Evolutionary conservation across 352 stramenopile genomes (phyloP).

Genomic region (Phytophthora cryptogea): DNA sequence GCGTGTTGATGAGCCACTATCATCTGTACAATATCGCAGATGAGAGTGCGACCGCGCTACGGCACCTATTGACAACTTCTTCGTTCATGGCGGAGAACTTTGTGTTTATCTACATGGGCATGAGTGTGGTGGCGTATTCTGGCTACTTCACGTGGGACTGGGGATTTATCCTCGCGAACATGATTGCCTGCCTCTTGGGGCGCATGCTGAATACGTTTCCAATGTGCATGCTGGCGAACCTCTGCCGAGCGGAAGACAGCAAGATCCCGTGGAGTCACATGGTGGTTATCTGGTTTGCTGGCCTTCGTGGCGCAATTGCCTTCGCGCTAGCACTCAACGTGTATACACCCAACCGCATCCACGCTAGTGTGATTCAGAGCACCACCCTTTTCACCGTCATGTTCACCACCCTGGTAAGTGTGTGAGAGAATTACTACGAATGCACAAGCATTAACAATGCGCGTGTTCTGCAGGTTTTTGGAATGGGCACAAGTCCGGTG

Average conservation of each 20-base stretch:
- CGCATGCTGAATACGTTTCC: constrained; percentile 81
- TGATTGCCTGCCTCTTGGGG: constrained; percentile 66
- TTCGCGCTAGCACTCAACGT: constrained; percentile 88
- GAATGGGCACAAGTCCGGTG: constrained; percentile 73
- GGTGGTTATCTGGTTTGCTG: constrained; percentile 93
- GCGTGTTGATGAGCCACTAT: constrained; percentile 89
- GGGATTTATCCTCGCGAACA: constrained; percentile 77
- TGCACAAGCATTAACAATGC: constrained; percentile 6
- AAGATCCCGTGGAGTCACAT: constrained; percentile 81
- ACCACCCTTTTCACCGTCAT: constrained; percentile 84
- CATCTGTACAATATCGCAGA: constrained; percentile 85
- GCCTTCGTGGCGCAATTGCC: constrained; percentile 92
- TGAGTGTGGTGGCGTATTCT: constrained; percentile 82
- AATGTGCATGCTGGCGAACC: constrained; percentile 76
- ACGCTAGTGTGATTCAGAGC: constrained; percentile 76
- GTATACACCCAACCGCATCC: constrained; percentile 52
- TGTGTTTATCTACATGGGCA: constrained; percentile 87
- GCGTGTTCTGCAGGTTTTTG: constrained; percentile 53
- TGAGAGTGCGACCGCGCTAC: constrained; percentile 75
- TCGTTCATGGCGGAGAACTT: constrained; percentile 90
- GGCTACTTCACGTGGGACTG: constrained; percentile 86
- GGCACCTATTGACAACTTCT: constrained; percentile 75
- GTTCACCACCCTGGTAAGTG: constrained; percentile 73
- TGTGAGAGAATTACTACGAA: neutral
- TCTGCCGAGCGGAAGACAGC: constrained; percentile 56